A percentile compares a stretch with the other conserved stretches of the same genome.
Evolutionary conservation across 2,329 filamentous ascomycete genomes (phyloP).

Genomic region (Samsoniella hepiali): DNA sequence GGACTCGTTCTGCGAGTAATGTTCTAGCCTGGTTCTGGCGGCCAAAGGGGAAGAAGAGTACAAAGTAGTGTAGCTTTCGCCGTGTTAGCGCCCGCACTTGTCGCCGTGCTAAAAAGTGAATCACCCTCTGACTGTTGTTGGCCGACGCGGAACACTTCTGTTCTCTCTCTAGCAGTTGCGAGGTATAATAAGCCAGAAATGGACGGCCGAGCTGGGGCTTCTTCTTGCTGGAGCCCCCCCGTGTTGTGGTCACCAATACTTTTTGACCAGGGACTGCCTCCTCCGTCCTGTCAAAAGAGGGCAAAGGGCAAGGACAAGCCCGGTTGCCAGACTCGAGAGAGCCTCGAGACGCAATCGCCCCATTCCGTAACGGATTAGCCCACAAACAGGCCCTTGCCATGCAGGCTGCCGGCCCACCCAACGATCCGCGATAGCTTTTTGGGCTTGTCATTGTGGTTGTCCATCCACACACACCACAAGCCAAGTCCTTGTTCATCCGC

Average conservation of each 20-base stretch:
- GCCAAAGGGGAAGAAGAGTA: neutral
- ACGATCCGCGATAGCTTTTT: constrained; percentile 23
- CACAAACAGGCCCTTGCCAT: constrained; percentile 22
- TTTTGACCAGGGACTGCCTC: neutral
- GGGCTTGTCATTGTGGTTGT: constrained; percentile 18
- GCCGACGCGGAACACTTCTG: neutral
- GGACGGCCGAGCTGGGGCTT: neutral
- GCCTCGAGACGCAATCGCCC: constrained; percentile 16
- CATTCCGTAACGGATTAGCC: constrained; percentile 22
- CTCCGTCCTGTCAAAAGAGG: neutral
- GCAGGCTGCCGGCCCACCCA: constrained; percentile 23
- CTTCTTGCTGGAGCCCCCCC: neutral
- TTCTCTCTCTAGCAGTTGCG: neutral
- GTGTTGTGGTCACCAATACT: no score
- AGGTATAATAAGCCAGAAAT: neutral
- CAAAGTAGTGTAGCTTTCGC: neutral
- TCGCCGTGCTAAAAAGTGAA: neutral
- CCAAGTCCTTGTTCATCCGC: constrained; percentile 22
- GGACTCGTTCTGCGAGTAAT: neutral
- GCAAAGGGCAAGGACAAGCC: neutral
- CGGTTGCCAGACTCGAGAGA: neutral
- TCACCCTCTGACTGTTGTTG: neutral
- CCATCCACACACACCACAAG: constrained; percentile 19
- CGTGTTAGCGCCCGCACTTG: constrained; percentile 4
- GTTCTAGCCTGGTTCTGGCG: constrained; percentile 11